Percentiles rank a stretch among this genome's conserved stretches.
phyloP scores from a whole-genome alignment of 2,329 filamentous ascomycete species.

The Hymenoscyphus occultus region DNA sequence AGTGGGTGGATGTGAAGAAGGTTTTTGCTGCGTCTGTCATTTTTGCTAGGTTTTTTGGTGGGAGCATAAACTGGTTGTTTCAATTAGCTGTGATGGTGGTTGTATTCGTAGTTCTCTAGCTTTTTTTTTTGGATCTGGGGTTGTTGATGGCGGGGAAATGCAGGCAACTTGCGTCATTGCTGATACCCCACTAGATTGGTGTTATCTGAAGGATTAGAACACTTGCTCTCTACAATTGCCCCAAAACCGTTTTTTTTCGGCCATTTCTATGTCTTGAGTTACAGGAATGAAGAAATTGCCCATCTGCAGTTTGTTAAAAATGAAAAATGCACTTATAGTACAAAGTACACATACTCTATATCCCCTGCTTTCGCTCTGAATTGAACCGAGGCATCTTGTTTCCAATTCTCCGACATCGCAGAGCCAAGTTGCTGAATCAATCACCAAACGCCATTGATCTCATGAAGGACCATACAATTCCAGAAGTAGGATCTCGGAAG shows the following conservation, averaged over 20 bases:
- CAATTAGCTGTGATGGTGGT: neutral
- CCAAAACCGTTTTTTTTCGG: no score
- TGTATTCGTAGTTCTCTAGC: neutral
- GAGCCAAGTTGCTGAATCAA: neutral
- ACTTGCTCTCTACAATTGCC: no score
- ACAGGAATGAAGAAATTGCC: no score
- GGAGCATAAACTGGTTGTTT: constrained; percentile 3
- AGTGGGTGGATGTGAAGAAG: constrained; percentile 78
- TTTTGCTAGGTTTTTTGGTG: constrained; percentile 23
- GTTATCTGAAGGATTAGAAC: no score
- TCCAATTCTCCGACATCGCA: constrained; percentile 11
- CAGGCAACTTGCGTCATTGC: neutral
- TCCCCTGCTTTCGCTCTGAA: no score
- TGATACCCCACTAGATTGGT: no score
- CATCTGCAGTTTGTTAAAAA: no score
- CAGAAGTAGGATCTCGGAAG: no score
- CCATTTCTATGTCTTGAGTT: no score
- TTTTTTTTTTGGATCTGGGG: neutral
- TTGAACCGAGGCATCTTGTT: neutral
- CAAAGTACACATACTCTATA: no score
- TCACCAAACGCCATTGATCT: neutral
- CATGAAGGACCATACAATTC: neutral
- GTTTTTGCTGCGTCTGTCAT: constrained; percentile 65
- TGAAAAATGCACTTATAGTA: no score
- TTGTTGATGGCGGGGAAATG: constrained; percentile 1